Base-by-base conservation (phyloP, 495 filamentous ascomycete species). In the Jackrogersella minutella region DNA sequence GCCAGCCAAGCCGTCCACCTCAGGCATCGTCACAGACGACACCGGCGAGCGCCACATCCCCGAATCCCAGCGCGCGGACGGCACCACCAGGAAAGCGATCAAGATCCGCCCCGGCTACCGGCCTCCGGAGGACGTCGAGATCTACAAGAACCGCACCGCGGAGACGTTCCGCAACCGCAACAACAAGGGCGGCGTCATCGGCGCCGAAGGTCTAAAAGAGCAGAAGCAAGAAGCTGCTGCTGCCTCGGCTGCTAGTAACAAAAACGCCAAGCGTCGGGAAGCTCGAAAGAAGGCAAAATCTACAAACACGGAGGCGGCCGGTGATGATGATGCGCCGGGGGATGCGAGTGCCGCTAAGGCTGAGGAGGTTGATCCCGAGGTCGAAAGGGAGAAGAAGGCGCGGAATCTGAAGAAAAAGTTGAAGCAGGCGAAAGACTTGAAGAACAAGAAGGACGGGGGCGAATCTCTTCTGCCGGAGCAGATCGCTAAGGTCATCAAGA, bases 391-490 rank as follows among this genome's bases (percentile, higher is more conserved):
- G 75, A 98, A 96, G 83, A 92, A 96, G 72, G 95, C 89, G 2
- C 88, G 93, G 58, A 94, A 91, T 56, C 79, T 99, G n/a, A 91
- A 90, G 78, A 99, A 99, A 81, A 99, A 98, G 74, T 84, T 99
- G 34, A 87, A 91, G 59, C 96, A 98, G 74, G 95, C 95, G 2
- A 89, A 89, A 64, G 95, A 98, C 1, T 79, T 99, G 39, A 89
- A 90, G 70, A 89, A 88, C 69, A 97, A 97, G 82, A 96, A 97
- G 78, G 91, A 97, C 19, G 85, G 87, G 34, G 96, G 95, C 21
- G 89, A 90, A 64, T 79, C 82, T 0, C 76, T 99, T 63, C 80
- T 97, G 11, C 96, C 96, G 0, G 96, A 99, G 77, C 96, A 99
- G 79, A 88, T 98, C 53, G 93, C 93, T 61, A 99, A 99, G 80